phyloP scores from a whole-genome alignment of 768 basidiomycete species.

The Panaeolus cyanescens region DNA sequence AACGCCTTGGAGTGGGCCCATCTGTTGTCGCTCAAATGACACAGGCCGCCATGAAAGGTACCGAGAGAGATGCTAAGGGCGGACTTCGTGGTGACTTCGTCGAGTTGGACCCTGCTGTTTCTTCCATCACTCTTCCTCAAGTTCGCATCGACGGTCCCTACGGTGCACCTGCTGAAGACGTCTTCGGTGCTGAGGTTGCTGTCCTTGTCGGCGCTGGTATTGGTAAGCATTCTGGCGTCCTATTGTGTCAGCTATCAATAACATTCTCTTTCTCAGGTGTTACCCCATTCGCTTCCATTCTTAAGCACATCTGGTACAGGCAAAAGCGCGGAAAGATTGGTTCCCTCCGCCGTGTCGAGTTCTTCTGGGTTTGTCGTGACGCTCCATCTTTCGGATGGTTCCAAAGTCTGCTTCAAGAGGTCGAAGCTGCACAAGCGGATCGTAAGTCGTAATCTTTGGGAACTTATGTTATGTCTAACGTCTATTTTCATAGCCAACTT shows the following conservation, averaged over 20 bases:
- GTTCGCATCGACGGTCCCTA: slow-evolving; percentile 90
- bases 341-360: slow-evolving; percentile 85
- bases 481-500: slow-evolving; percentile 68
- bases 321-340: slow-evolving; percentile 79
- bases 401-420: slow-evolving; percentile 83
- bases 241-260: not conserved
- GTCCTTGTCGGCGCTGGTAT: slow-evolving; percentile 95
- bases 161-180: slow-evolving; percentile 91
- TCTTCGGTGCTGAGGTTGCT: slow-evolving; percentile 83
- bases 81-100: slow-evolving; percentile 76
- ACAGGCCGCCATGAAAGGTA: slow-evolving; percentile 73
- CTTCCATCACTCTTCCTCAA: slow-evolving; percentile 58
- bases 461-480: not conserved
- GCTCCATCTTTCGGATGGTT: slow-evolving; percentile 99
- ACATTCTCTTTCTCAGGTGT: slow-evolving; percentile 53
- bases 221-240: slow-evolving; percentile 45
- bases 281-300: slow-evolving; percentile 92
- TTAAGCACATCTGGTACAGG: slow-evolving; percentile 96
- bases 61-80: slow-evolving; percentile 58
- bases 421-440: slow-evolving; percentile 87
- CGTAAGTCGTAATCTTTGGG: slow-evolving; percentile 59
- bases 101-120: slow-evolving; percentile 61
- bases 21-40: slow-evolving; percentile 79
- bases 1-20: slow-evolving; percentile 82
- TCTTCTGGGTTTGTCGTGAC: slow-evolving; percentile 93